phyloP scores from a whole-genome alignment of 306 rosid species.

The Hylodesmum podocarpum region DNA sequence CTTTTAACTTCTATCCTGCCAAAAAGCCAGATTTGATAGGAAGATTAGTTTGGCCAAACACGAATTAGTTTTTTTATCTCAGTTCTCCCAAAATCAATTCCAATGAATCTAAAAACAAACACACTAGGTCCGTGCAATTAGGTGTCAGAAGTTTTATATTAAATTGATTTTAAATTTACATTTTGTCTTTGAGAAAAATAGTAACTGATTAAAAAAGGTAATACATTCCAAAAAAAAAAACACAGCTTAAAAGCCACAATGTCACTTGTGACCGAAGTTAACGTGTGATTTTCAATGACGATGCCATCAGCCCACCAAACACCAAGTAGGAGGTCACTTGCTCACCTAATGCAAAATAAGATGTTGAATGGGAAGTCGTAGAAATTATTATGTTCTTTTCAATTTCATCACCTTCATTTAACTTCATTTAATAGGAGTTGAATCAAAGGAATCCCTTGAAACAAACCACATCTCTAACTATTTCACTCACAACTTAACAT shows the following conservation, averaged over 20 bases:
- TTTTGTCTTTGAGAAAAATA: neutral
- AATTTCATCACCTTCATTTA: conserved; percentile 14
- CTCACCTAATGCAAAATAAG: conserved; percentile 17
- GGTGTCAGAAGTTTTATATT: too few species aligned
- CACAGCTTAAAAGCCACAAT: neutral
- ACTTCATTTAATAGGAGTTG: neutral
- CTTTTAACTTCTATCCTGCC: neutral
- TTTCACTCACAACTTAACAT: conserved; percentile 1
- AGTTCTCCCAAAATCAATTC: too few species aligned
- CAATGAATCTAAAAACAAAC: too few species aligned
- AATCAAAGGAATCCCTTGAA: neutral
- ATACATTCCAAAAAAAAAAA: neutral
- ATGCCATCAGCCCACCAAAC: conserved; percentile 11
- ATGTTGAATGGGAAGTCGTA: neutral
- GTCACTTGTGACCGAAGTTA: neutral
- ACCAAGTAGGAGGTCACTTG: neutral
- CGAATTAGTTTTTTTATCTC: neutral
- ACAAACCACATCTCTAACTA: neutral
- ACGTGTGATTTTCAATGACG: conserved; percentile 5
- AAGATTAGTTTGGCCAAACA: neutral
- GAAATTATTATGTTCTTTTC: conserved; percentile 11
- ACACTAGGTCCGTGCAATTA: too few species aligned
- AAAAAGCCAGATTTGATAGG: neutral
- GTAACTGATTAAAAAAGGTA: neutral
- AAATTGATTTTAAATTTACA: too few species aligned